Evolutionary conservation across 1,284 basidiomycete species (phyloP).

Genomic region (Tilletia indica): DNA sequence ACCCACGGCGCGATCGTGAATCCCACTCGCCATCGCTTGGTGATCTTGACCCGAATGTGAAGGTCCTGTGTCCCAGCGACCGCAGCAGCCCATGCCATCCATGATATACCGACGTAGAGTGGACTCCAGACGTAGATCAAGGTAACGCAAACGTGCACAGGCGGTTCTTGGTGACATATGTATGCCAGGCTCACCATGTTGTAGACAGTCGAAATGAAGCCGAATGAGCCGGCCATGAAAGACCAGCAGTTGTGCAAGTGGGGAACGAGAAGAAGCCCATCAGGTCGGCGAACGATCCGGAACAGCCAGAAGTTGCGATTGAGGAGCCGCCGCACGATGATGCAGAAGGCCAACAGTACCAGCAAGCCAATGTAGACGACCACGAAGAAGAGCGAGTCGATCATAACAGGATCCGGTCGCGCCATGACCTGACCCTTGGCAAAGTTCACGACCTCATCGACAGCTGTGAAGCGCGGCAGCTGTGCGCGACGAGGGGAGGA

Average conservation of each 20-base stretch:
- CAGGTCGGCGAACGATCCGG: background rate
- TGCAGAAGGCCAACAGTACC: background rate
- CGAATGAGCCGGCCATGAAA: background rate
- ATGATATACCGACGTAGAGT: background rate
- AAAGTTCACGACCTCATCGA: background rate
- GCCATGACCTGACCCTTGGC: background rate
- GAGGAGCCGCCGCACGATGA: background rate
- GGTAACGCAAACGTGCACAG: background rate
- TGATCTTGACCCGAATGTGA: background rate
- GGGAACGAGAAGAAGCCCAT: background rate
- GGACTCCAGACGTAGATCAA: slow-evolving; percentile 2
- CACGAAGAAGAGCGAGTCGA: background rate
- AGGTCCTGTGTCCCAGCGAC: slow-evolving; percentile 2
- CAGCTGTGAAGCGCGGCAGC: background rate
- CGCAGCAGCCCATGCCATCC: slow-evolving; percentile 5
- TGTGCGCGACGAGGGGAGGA: background rate
- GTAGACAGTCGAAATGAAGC: background rate
- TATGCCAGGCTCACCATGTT: background rate
- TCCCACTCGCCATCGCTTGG: background rate
- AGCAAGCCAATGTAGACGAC: slow-evolving; percentile 11
- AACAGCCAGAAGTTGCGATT: slow-evolving; percentile 10
- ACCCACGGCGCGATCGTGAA: background rate
- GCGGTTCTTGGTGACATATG: background rate
- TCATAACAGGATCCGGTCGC: background rate
- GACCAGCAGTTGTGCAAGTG: slow-evolving; percentile 7